These are phyloP conservation scores for Tremella mesenterica DNA, from an alignment of 768 basidiomycete genomes.

Conservation along the genomic window DNA sequence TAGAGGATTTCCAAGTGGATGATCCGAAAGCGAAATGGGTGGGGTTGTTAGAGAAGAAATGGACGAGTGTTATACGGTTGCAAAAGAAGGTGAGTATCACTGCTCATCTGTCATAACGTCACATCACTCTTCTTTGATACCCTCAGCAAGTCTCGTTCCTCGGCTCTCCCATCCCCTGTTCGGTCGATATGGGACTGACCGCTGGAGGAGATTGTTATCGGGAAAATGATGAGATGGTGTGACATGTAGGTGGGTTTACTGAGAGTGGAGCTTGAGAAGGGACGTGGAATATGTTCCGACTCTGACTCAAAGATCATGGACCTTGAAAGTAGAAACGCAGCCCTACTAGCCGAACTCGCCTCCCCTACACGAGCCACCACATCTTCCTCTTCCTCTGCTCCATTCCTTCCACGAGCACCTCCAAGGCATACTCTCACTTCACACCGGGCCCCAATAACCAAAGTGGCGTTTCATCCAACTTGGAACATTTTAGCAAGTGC, in stretches of 20 bases:
- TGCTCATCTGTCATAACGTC: too few relatives aligned
- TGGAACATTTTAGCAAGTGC: slow-evolving; percentile 75
- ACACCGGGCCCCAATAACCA: slow-evolving; percentile 66
- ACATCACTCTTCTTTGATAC: too few relatives aligned
- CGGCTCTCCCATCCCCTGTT: too few relatives aligned
- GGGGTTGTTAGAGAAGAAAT: slow-evolving; percentile 91
- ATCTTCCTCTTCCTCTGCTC: slow-evolving; percentile 46
- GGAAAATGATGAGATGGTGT: too few relatives aligned
- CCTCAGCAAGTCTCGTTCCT: too few relatives aligned
- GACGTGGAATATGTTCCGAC: too few relatives aligned
- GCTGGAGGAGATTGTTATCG: too few relatives aligned
- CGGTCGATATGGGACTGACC: too few relatives aligned
- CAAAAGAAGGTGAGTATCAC: slow-evolving; percentile 70
- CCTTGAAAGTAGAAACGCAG: slow-evolving; percentile 70
- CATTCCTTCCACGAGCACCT: slow-evolving; percentile 79
- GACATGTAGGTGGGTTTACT: not conserved
- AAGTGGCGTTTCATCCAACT: slow-evolving; percentile 75
- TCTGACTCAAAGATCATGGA: slow-evolving; percentile 75
- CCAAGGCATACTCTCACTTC: slow-evolving; percentile 68
- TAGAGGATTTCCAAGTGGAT: slow-evolving; percentile 35
- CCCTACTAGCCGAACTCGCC: slow-evolving; percentile 63
- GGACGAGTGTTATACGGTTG: slow-evolving; percentile 89
- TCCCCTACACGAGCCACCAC: slow-evolving; percentile 48
- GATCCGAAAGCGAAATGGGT: slow-evolving; percentile 80
- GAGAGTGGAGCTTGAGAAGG: not conserved